Evolutionary conservation across 169 alveolate genomes (phyloP).

Genomic region (Babesia ovis): DNA sequence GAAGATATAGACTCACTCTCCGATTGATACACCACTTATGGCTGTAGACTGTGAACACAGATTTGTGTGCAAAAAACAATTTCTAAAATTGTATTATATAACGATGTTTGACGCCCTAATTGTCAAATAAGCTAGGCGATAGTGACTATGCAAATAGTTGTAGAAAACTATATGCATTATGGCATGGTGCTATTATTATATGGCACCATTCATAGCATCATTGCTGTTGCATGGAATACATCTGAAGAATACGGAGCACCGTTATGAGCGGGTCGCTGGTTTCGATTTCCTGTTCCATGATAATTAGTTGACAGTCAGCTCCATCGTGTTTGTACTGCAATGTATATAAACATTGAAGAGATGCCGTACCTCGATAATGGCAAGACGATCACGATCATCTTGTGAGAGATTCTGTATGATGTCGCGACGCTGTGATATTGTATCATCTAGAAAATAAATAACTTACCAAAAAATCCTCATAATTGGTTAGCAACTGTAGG

Average conservation of each 20-base stretch:
- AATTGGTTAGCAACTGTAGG: conserved; percentile 14
- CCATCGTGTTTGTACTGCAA: conserved; percentile 9
- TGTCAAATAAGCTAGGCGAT: no score
- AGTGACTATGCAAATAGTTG: neutral
- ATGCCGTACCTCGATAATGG: conserved; percentile 43
- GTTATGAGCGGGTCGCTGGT: conserved; percentile 63
- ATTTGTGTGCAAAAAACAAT: no score
- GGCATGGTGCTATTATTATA: neutral
- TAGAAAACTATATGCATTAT: neutral
- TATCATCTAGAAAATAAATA: neutral
- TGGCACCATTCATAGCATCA: neutral
- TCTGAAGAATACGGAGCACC: conserved; percentile 57
- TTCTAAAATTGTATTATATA: no score
- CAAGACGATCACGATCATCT: conserved; percentile 58
- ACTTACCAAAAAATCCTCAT: conserved; percentile 9
- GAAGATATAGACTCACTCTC: no score
- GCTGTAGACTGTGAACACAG: no score
- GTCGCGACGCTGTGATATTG: neutral
- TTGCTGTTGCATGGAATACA: conserved; percentile 19
- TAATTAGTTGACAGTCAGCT: conserved; percentile 8
- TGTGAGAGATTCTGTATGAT: conserved; percentile 9
- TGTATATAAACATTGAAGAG: neutral
- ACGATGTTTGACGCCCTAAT: no score
- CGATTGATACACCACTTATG: no score
- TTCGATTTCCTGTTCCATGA: conserved; percentile 51